A percentile compares a stretch with the other conserved stretches of the same genome.
Conservation (phyloP, 176 grass and related monocot genomes). For the Rhynchospora tenuis region DNA sequence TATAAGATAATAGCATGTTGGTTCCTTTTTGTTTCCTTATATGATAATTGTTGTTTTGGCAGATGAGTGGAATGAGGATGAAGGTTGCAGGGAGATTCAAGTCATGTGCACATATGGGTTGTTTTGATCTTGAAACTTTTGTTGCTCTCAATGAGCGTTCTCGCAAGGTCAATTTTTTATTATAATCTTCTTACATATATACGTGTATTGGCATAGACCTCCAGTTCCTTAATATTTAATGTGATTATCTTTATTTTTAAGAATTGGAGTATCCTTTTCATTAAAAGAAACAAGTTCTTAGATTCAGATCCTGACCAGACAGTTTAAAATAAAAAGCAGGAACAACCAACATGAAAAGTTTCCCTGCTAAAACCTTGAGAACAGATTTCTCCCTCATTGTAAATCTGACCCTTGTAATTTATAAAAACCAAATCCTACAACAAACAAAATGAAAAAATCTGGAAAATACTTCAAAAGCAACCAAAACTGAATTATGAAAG, state of each 20-base stretch:
- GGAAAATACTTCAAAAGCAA: background rate
- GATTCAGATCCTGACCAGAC: background rate
- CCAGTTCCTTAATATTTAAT: background rate
- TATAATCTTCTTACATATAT: background rate
- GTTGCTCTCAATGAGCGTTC: conserved; percentile 73
- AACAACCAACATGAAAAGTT: background rate
- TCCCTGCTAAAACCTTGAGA: background rate
- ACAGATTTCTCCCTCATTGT: background rate
- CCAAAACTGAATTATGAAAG: background rate
- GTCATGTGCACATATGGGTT: conserved; percentile 79
- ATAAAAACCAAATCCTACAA: background rate
- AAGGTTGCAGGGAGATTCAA: conserved; percentile 89
- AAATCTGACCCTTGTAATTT: background rate
- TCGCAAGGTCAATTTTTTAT: conserved; percentile 58
- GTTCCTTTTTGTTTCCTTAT: conserved; percentile 23
- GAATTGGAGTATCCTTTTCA: conserved; percentile 14
- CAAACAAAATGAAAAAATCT: background rate
- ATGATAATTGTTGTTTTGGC: conserved; percentile 3
- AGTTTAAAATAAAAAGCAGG: too few species aligned
- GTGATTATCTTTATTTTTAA: background rate
- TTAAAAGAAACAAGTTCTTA: background rate
- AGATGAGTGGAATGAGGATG: conserved; percentile 86
- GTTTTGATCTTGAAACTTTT: conserved; percentile 97
- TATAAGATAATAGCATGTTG: background rate
- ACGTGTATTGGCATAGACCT: background rate